Base-by-base conservation (phyloP, 2,329 filamentous ascomycete genomes). In the Aspergillus proliferans region DNA sequence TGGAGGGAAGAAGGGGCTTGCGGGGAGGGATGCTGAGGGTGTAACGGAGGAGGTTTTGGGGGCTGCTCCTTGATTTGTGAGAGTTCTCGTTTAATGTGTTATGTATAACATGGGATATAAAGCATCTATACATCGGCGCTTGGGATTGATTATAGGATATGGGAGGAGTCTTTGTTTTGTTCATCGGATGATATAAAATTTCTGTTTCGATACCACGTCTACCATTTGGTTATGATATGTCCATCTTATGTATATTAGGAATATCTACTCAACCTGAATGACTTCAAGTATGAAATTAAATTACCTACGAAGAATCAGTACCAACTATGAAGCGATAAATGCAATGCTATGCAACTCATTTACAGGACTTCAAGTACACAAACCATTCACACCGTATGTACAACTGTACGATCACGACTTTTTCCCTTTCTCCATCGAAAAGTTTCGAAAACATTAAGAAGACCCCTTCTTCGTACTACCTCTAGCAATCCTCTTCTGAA, bases 401-500 rank as follows among this genome's bases (percentile, higher is more conserved):
- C 26, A 30, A 30, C 26, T 12, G 26, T 30, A 30, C 26, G 10
- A 30, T 12, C 26, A 40, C 18, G 10, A 18, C 14, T 18, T 15
- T 36, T 8, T 30, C 10, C 10, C 7, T 30, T 30, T 4, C 10
- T 10, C 26, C 10, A 2, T 30, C 26, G 12, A 30, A 12, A 30
- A 12, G 4, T 5, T 30, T 4, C 9, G 10, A 9, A 4, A 38
- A 19, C 34, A 4, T 38, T 38, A 15, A 14, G 22, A 24, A 12
- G 24, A 15, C 52, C 63, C 58, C 43, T 62, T 62, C 50, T 58
- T 60, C 10, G 53, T 54, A 6, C 54, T 57, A 14, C 67, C 65
- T 47, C 61, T 58, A 6, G 62, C 59, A 46, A 67, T 60, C 43
- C 64, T 64, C 50, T 62, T 64, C 46, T 71, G 66, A 15, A 70